Evolutionary conservation across 345 rosid species (phyloP).

Genomic region (Euphorbia lathyris): DNA sequence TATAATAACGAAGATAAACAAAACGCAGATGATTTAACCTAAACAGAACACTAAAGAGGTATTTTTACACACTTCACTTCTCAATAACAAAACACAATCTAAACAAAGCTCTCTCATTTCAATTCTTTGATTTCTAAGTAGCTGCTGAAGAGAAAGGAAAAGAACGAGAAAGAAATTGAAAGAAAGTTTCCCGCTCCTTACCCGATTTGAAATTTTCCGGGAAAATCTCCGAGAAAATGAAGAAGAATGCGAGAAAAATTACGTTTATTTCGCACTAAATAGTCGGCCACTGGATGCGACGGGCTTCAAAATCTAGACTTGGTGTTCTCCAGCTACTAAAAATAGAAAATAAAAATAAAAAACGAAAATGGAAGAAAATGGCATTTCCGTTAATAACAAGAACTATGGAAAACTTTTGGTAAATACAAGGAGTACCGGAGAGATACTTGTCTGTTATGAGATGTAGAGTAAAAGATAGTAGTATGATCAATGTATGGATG

Average conservation of each 20-base stretch:
- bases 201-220: conserved; percentile 41
- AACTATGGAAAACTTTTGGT: background rate
- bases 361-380: background rate
- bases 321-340: background rate
- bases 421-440: background rate
- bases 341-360: background rate
- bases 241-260: conserved; percentile 19
- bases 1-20: background rate
- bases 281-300: conserved; percentile 7
- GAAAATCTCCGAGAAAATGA: conserved; percentile 40
- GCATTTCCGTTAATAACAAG: conserved; percentile 1
- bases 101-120: conserved; percentile 11
- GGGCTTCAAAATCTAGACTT: conserved; percentile 18
- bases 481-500: background rate
- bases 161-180: background rate
- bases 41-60: background rate
- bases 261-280: background rate
- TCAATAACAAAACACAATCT: background rate
- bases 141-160: background rate
- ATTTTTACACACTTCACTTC: background rate
- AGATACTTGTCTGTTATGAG: background rate
- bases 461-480: background rate
- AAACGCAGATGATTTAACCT: background rate
- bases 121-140: conserved; percentile 3
- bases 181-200: background rate